Evolutionary conservation across 768 basidiomycete species (phyloP).

Genomic region (Infundibulicybe gibba): DNA sequence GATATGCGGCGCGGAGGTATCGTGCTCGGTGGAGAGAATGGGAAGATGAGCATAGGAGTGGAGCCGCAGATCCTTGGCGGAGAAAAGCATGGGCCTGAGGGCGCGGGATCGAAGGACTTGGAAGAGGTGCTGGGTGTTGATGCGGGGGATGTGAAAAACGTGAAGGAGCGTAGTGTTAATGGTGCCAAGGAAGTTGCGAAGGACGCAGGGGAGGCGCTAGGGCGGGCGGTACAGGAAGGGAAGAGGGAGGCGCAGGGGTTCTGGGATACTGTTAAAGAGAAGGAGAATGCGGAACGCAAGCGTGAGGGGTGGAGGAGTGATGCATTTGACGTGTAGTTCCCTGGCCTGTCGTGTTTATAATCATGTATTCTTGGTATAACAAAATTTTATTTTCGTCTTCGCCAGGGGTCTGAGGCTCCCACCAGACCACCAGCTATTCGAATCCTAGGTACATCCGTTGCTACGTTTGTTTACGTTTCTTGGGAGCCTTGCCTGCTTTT

Average conservation of each 20-base stretch:
- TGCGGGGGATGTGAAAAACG: conserved; percentile 19
- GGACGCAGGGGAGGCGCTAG: conserved; percentile 1
- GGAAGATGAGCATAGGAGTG: conserved; percentile 58
- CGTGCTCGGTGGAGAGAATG: conserved; percentile 32
- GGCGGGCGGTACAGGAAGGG: conserved; percentile 20
- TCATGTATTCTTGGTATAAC: no score
- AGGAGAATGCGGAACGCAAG: not conserved
- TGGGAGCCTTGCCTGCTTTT: conserved; percentile 34
- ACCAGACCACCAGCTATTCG: no score
- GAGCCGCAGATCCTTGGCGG: conserved; percentile 72
- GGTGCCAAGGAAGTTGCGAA: conserved; percentile 18
- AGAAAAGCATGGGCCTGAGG: conserved; percentile 65
- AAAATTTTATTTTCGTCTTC: no score
- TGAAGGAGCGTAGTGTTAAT: conserved; percentile 10
- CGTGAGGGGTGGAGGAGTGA: not conserved
- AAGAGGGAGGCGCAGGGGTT: conserved; percentile 21
- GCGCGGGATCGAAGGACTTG: conserved; percentile 33
- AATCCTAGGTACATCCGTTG: no score
- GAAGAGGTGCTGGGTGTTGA: conserved; percentile 25
- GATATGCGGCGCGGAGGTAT: conserved; percentile 62
- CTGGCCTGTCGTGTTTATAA: no score
- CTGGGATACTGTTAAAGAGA: not conserved
- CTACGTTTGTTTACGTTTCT: no score
- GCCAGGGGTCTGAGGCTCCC: no score
- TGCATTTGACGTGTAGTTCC: not conserved